Base-by-base conservation (phyloP, 73 alveolate genomes). In the Paramecium sonneborni region DNA sequence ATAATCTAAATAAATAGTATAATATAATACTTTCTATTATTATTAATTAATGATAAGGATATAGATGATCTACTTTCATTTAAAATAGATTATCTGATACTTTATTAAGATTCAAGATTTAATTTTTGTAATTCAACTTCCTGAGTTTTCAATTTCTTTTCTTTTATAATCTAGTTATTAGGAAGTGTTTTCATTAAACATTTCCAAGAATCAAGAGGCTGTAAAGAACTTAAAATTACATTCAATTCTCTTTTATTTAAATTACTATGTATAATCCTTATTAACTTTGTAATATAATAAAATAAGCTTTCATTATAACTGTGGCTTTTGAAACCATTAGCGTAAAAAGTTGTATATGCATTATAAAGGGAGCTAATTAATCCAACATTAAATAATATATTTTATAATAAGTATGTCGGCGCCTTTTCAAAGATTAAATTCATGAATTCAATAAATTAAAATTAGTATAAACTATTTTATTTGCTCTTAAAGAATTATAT, bases 351-450 rank as follows among this genome's bases (percentile, higher is more conserved):
- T 30, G 39, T 62, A 62, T 62, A 62, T 1, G 84, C 84, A 62
- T 62, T 62, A 62, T 26, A 62, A 12, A 62, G 84, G 11, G 84
- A 62, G 24, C 52, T 62, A 26, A 62, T 32, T 32, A 62, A 62
- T 62, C 84, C 84, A 30, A 62, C 44, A 62, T 62, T 62, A 62
- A 62, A 62, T 62, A 62, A n/a, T 12, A 62, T 62, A 32, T 62
- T 26, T 32, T 62, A 62, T 23, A 62, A 10, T 30, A 62, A 26
- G 84, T 30, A 62, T 23, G 84, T 26, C 0, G 84, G 84, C 6
- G 84, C 84, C 46, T 32, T 62, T 32, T 62, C 39, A 62, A 62
- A 62, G 1, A 62, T 62, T 15, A 62, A 11, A 62, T 62, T 26
- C 5, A 62, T 62, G 6, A 62, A 62, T 62, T 62, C 44, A 24